Evolutionary conservation across 83 land plant genomes (phyloP).

Genomic region (Larix sibirica): DNA sequence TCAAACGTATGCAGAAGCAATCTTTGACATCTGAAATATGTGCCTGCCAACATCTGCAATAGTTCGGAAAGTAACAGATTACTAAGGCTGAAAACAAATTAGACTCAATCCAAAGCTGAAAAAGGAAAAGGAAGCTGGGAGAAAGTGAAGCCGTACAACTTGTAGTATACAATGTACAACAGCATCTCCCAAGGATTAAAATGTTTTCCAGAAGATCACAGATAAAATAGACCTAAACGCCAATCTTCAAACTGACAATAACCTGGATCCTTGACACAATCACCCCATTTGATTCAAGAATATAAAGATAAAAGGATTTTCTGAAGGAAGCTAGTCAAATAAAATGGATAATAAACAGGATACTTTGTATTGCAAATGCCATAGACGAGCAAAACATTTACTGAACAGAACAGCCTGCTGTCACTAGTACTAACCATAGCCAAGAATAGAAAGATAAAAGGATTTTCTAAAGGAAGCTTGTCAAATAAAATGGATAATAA

Average conservation of each 20-base stretch:
- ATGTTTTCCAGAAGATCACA: background rate
- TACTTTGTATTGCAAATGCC: background rate
- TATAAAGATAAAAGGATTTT: background rate
- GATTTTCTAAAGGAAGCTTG: background rate
- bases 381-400: no score
- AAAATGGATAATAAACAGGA: background rate
- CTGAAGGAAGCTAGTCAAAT: background rate
- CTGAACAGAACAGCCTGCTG: background rate
- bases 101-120: background rate
- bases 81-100: background rate
- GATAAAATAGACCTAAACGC: no score
- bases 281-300: no score
- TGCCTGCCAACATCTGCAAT: no score
- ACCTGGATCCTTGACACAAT: background rate
- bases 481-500: background rate
- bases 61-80: background rate
- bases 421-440: conserved; percentile 60
- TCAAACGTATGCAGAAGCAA: no score
- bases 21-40: no score
- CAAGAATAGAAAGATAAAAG: background rate
- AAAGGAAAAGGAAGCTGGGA: background rate
- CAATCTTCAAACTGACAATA: background rate
- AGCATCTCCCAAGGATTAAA: no score
- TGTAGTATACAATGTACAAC: background rate
- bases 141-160: background rate